Base-by-base conservation (phyloP, 1,139 yeast genomes). In the Nakaseomyces sp. region DNA sequence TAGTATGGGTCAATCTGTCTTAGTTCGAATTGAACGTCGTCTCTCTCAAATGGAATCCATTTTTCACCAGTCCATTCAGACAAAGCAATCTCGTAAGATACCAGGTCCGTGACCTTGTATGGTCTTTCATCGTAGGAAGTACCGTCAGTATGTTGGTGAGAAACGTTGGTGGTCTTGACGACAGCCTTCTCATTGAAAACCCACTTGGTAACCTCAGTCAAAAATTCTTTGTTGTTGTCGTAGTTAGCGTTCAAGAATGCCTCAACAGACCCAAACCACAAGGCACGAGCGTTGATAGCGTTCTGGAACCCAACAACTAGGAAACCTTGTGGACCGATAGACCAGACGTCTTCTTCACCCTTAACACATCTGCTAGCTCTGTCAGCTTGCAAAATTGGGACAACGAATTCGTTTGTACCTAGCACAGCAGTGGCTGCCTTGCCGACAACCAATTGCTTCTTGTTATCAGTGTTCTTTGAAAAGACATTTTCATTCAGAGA, bases 1-100 rank as follows among this genome's bases (percentile, higher is more conserved):
- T 88, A 88, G 69, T 89, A 91, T 41, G 99, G 98, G 63, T 91
- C 97, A 54, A 93, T 76, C 93, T 93, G 82, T 57, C 77, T 79
- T 63, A 89, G 79, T 53, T 88, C 88, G 49, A 93, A 69, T 67
- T 93, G 98, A 43, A 88, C 66, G 49, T 79, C 81, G 39, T 68
- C 66, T 7, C 74, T 63, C 26, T 61, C 53, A 59, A 64, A 88
- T 22, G 96, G 95, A 24, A 64, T 70, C 96, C 96, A 91, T 47
- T 68, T 55, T 16, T 58, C 53, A 18, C 76, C 76, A 45, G 70
- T 67, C 75, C 82, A 82, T 60, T 81, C 76, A 37, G 85, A 73
- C 7, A 89, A 65, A 9, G 80, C 84, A 47, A 86, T 74, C 43
- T 80, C 72, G 59, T 81, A 84, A 44, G 68, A 63, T 6, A 79